Conservation (phyloP, 108 stramenopile species). For the Discostella stelligeroides region DNA sequence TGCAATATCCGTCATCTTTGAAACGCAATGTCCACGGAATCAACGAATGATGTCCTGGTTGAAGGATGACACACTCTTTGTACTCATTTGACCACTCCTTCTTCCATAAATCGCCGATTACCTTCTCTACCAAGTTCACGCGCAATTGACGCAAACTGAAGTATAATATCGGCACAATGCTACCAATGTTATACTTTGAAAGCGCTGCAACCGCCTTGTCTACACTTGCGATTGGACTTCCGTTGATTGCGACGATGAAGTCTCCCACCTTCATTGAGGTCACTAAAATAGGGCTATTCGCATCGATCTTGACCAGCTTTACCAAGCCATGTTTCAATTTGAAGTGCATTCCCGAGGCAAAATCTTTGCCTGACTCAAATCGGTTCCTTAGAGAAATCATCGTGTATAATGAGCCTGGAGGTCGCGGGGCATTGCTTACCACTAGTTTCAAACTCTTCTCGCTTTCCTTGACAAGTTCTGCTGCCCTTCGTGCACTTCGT, state of each 20-base stretch:
- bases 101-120: slow-evolving; percentile 35
- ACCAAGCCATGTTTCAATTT: slow-evolving; percentile 39
- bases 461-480: slow-evolving; percentile 40
- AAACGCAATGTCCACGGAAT: slow-evolving; percentile 30
- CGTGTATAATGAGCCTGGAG: slow-evolving; percentile 40
- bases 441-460: slow-evolving; percentile 26
- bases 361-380: not conserved
- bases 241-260: slow-evolving; percentile 39
- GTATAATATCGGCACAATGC: slow-evolving; percentile 33
- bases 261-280: slow-evolving; percentile 42
- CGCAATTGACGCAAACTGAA: slow-evolving; percentile 39
- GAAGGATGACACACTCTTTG: slow-evolving; percentile 39
- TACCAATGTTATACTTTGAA: slow-evolving; percentile 9
- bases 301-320: slow-evolving; percentile 22
- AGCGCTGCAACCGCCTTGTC: slow-evolving; percentile 14
- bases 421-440: slow-evolving; percentile 31
- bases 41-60: slow-evolving; percentile 1
- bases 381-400: slow-evolving; percentile 19
- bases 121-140: slow-evolving; percentile 32
- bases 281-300: slow-evolving; percentile 13
- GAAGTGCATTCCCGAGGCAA: slow-evolving; percentile 32
- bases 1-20: slow-evolving; percentile 29
- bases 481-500: slow-evolving; percentile 40
- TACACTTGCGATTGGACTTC: slow-evolving; percentile 15
- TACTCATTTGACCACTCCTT: slow-evolving; percentile 36